Evolutionary conservation across 2,329 filamentous ascomycete genomes (phyloP).

Genomic region (Alternaria metachromatica): DNA sequence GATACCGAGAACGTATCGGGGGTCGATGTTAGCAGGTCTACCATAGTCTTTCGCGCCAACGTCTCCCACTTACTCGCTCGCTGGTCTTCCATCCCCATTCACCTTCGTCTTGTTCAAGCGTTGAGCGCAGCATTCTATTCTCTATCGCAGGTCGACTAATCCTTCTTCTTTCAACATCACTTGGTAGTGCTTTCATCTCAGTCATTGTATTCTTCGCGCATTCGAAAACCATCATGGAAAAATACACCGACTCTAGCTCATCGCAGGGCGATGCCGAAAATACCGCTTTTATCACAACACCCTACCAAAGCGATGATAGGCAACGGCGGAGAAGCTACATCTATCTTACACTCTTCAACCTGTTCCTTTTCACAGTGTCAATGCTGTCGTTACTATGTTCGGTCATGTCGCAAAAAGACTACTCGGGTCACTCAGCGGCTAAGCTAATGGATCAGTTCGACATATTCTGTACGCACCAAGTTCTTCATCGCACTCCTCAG

Average conservation of each 20-base stretch:
- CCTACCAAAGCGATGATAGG: conserved; percentile 31
- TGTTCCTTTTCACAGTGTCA: conserved; percentile 43
- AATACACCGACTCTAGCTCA: conserved; percentile 24
- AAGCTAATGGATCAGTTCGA: conserved; percentile 43
- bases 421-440: conserved; percentile 31
- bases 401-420: conserved; percentile 39
- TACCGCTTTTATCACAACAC: conserved; percentile 36
- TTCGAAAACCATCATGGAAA: conserved; percentile 32
- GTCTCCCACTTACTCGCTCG: neutral
- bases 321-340: conserved; percentile 28
- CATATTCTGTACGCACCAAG: conserved; percentile 32
- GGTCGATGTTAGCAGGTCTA: neutral
- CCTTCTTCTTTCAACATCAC: neutral
- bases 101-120: conserved; percentile 5
- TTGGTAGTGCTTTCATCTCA: too few relatives aligned
- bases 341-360: conserved; percentile 42
- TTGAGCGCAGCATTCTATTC: conserved; percentile 18
- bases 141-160: conserved; percentile 31
- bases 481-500: too few relatives aligned
- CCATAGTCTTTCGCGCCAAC: neutral
- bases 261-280: conserved; percentile 35
- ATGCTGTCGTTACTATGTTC: conserved; percentile 40
- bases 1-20: neutral
- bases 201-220: neutral
- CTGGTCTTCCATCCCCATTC: conserved; percentile 3